phyloP scores from a whole-genome alignment of 192 early-diverging fungal species.

The Backusella morwellensis region DNA sequence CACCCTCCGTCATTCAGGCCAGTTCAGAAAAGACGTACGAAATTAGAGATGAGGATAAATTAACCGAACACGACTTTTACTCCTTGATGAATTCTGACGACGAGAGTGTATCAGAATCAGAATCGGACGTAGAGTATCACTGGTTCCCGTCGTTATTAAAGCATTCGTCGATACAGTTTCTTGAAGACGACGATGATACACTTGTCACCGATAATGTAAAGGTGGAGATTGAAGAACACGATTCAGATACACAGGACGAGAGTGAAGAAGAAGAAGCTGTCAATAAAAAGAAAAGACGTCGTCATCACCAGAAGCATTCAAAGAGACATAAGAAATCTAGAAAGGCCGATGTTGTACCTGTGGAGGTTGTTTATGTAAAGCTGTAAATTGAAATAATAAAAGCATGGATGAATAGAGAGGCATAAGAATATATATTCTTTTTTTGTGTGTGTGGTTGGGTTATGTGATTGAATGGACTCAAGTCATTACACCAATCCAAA shows the following conservation, averaged over 20 bases:
- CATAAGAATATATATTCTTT: too few species aligned
- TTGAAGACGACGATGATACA: constrained; percentile 2
- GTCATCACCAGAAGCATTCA: background rate
- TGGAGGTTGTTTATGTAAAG: constrained; percentile 12
- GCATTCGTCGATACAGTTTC: background rate
- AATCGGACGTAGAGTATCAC: constrained; percentile 5
- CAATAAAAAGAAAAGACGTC: background rate
- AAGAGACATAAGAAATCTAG: background rate
- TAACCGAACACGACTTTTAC: constrained; percentile 2
- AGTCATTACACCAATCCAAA: too few species aligned
- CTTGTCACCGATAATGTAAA: background rate
- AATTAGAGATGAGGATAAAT: background rate
- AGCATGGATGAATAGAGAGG: too few species aligned
- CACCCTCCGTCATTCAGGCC: constrained; percentile 1
- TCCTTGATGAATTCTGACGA: background rate
- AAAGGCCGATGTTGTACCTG: background rate
- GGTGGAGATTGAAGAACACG: background rate
- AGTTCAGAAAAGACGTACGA: background rate
- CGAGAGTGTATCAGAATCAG: background rate
- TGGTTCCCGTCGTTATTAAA: constrained; percentile 19
- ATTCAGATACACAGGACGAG: background rate
- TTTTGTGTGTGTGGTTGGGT: too few species aligned
- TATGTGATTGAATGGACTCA: too few species aligned
- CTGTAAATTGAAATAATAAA: background rate
- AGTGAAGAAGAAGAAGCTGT: background rate